phyloP scores from a whole-genome alignment of 805 yeast species.

The Hanseniaspora occidentalis region DNA sequence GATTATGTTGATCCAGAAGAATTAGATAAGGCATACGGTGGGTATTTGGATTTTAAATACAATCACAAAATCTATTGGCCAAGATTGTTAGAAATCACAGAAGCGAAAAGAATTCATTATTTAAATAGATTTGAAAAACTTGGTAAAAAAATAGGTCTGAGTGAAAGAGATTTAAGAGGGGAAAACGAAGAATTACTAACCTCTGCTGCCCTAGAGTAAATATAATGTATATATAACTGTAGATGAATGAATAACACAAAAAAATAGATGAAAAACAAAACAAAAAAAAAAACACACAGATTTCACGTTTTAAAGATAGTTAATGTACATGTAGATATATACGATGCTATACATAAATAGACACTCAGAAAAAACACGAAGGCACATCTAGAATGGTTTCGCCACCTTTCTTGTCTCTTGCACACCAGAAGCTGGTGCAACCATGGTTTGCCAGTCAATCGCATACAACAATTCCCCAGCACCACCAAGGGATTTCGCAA shows the following conservation, averaged over 20 bases:
- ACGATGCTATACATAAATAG: no score
- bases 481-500: slow-evolving; percentile 57
- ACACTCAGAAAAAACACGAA: background rate
- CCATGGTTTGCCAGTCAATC: slow-evolving; percentile 93
- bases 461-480: slow-evolving; percentile 77
- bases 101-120: slow-evolving; percentile 47
- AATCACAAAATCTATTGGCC: slow-evolving; percentile 74
- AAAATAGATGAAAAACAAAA: background rate
- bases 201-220: no score
- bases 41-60: slow-evolving; percentile 73
- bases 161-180: slow-evolving; percentile 70
- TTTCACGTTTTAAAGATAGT: background rate
- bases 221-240: no score
- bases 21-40: slow-evolving; percentile 77
- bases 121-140: slow-evolving; percentile 55
- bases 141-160: slow-evolving; percentile 63
- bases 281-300: background rate
- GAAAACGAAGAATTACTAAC: slow-evolving; percentile 17
- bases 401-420: slow-evolving; percentile 83
- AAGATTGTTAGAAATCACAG: slow-evolving; percentile 52
- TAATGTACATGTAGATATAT: slow-evolving; percentile 3
- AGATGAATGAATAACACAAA: no score
- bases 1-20: slow-evolving; percentile 73
- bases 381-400: slow-evolving; percentile 45
- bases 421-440: slow-evolving; percentile 60